Base-by-base conservation (phyloP, 176 grass and related monocot species). In the Juncus inflexus region DNA sequence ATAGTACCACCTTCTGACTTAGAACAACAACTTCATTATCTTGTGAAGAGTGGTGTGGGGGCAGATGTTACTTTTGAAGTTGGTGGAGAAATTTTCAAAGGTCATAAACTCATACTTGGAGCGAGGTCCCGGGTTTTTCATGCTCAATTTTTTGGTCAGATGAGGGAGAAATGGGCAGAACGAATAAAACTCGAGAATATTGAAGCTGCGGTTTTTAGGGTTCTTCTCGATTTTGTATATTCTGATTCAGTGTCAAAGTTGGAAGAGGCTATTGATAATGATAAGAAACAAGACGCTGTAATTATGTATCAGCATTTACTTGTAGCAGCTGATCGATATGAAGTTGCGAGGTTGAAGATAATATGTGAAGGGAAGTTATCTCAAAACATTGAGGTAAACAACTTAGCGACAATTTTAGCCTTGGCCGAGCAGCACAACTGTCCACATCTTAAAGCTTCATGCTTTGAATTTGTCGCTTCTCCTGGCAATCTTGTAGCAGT, bases 61-160 rank as follows among this genome's bases (percentile, higher is more conserved):
- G 10, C 60, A 0, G 77, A 85, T 13, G 52, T 85, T 40, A 80
- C 42, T 0, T 80, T 80, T 10, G 9, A 65, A 5, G 38, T 77
- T 0, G 11, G 43, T 1, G 56, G 67, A 5, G 13, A 78, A 59
- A 49, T 16, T 1, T 77, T 86, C 3, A 15, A 19, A 0, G 62
- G 60, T 4, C 78, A 81, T 42, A 68, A 43, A 4, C 3, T 0
- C 16, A 50, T 79, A 50, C 64, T 77, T 35, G 16, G 52, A 5
- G 74, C 55, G 40, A 56, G 74, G 11, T 77, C 64, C 37, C 28
- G 37, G 36, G 74, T 77, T 1, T 77, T 77, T 60, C 15, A 1
- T 28, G 64, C 74, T 3, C 64, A 77, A 77, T 77, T 77, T 59
- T 77, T 77, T 36, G 63, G 62, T 40, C 42, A 7, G 4, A 59